Conservation (phyloP, 2,329 filamentous ascomycete genomes). For the Exophiala lecanii-corni region DNA sequence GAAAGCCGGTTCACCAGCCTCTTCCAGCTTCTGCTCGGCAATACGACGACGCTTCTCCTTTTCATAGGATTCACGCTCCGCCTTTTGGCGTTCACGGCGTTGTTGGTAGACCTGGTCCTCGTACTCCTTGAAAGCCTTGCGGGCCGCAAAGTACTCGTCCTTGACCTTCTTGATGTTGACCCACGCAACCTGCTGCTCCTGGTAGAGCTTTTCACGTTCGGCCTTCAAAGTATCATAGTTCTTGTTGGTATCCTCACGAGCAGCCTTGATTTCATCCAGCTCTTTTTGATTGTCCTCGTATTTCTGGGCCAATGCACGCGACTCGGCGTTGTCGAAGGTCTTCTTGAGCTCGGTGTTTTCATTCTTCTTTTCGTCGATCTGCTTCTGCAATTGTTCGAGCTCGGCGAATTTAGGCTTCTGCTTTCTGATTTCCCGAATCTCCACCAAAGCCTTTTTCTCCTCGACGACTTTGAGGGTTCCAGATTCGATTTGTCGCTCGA, state of each 20-base stretch:
- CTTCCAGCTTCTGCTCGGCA: conserved; percentile 51
- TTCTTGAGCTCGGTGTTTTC: conserved; percentile 89
- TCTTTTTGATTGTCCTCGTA: conserved; percentile 83
- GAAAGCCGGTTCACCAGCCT: conserved; percentile 69
- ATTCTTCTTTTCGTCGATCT: conserved; percentile 78
- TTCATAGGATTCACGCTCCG: conserved; percentile 62
- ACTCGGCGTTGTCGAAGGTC: conserved; percentile 82
- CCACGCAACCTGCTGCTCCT: conserved; percentile 83
- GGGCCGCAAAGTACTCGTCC: conserved; percentile 78
- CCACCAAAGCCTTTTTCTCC: conserved; percentile 86
- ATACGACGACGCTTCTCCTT: conserved; percentile 49
- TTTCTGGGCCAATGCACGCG: conserved; percentile 78
- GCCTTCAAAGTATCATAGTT: conserved; percentile 78
- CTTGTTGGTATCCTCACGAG: conserved; percentile 89
- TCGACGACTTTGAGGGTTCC: conserved; percentile 94
- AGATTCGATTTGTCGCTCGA: conserved; percentile 81
- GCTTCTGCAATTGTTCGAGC: conserved; percentile 80
- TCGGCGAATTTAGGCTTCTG: conserved; percentile 84
- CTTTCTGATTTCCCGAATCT: conserved; percentile 79
- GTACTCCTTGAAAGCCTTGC: conserved; percentile 76
- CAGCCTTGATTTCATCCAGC: conserved; percentile 82
- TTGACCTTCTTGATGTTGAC: conserved; percentile 77
- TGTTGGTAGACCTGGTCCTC: conserved; percentile 78
- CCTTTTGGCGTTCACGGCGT: conserved; percentile 70
- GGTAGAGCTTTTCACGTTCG: conserved; percentile 76